A percentile compares a stretch with the other conserved stretches of the same genome.
These are phyloP conservation scores for Sextonia rubra DNA, from an alignment of 164 flowering plant genomes.

Conservation along the genomic window DNA sequence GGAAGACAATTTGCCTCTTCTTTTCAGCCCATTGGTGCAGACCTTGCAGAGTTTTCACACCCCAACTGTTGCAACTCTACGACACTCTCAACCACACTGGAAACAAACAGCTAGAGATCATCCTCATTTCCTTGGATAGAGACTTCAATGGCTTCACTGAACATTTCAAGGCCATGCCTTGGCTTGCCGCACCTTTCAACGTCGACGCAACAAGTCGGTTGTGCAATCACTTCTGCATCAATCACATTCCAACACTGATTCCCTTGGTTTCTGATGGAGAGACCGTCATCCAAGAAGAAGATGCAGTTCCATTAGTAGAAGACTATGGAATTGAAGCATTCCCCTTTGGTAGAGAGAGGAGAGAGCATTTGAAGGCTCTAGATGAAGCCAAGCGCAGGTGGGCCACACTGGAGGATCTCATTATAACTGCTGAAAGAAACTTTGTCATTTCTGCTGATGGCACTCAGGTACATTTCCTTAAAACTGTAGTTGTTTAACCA, in stretches of 20 bases:
- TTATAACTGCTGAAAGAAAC: conserved; percentile 27
- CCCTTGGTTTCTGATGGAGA: conserved; percentile 26
- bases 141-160: conserved; percentile 37
- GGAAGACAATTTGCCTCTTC: conserved; percentile 36
- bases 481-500: neutral
- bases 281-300: conserved; percentile 19
- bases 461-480: conserved; percentile 24
- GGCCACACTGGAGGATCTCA: conserved; percentile 41
- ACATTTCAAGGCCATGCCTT: conserved; percentile 49
- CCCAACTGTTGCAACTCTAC: conserved; percentile 39
- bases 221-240: conserved; percentile 24
- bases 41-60: conserved; percentile 47
- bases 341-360: conserved; percentile 45
- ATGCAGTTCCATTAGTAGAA: conserved; percentile 36
- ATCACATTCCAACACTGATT: conserved; percentile 41
- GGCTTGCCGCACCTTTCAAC: conserved; percentile 56
- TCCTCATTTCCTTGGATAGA: conserved; percentile 47
- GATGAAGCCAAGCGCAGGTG: conserved; percentile 36
- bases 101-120: conserved; percentile 29
- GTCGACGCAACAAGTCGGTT: conserved; percentile 16
- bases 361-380: conserved; percentile 34
- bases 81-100: conserved; percentile 25
- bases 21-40: conserved; percentile 69
- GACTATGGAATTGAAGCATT: conserved; percentile 54
- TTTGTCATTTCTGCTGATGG: conserved; percentile 32